A percentile compares a stretch with the other conserved stretches of the same genome.
These are phyloP conservation scores for Atkinsonella texensis DNA, from an alignment of 2,329 filamentous ascomycete species.

Conservation along the genomic window DNA sequence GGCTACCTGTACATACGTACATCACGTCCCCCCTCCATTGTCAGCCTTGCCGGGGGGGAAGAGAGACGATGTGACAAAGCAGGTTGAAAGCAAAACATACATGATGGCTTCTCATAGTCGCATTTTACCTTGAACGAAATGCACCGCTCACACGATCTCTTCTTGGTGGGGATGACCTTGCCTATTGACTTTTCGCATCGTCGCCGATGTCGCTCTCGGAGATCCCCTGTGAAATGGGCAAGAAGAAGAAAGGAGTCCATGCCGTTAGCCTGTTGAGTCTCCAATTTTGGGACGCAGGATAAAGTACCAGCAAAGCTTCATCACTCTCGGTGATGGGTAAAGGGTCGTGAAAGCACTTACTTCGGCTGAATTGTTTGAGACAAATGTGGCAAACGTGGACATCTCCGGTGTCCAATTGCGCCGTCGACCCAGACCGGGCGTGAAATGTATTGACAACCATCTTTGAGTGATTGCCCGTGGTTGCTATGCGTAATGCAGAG, in stretches of 20 bases:
- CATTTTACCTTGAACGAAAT: constrained; percentile 9
- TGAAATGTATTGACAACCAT: constrained; percentile 5
- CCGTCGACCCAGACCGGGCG: constrained; percentile 2
- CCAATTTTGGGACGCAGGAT: background rate
- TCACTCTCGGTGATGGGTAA: no score
- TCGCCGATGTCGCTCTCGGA: constrained; percentile 6
- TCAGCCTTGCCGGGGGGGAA: background rate
- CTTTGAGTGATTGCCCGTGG: background rate
- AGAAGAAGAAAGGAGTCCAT: background rate
- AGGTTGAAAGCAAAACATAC: background rate
- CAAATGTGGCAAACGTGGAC: constrained; percentile 8
- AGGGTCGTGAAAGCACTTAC: background rate
- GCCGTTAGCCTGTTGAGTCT: background rate
- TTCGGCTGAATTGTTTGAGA: constrained; percentile 7
- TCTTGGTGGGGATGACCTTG: constrained; percentile 8
- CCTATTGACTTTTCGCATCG: constrained; percentile 8
- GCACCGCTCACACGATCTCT: constrained; percentile 8
- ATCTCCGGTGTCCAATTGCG: constrained; percentile 3
- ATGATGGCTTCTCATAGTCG: constrained; percentile 7
- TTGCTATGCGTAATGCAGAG: background rate
- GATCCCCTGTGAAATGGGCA: constrained; percentile 2
- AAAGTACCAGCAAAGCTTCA: no score
- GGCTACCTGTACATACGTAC: constrained; percentile 1
- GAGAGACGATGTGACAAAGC: background rate
- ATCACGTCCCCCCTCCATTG: background rate